phyloP scores from a whole-genome alignment of 2,329 filamentous ascomycete genomes.

The Botrytis squamosa region DNA sequence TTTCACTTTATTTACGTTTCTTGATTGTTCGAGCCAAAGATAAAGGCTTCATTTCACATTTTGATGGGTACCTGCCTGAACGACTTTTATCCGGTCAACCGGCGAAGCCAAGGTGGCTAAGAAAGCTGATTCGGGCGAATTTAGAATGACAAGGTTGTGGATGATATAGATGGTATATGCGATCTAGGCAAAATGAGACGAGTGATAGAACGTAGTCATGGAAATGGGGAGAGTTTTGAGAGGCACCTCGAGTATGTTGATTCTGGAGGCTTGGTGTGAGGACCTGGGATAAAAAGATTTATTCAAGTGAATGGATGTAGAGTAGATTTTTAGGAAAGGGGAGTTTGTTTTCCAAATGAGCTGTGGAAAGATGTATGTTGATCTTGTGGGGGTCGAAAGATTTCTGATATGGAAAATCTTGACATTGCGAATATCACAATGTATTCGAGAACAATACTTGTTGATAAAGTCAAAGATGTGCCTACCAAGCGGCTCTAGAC shows the following conservation, averaged over 20 bases:
- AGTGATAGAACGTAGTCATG: not conserved
- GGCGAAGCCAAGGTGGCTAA: not conserved
- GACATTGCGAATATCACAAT: no score
- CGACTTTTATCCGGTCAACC: no score
- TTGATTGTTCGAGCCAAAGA: no score
- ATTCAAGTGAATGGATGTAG: not conserved
- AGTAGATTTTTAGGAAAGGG: not conserved
- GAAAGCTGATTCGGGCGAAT: not conserved
- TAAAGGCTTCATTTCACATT: no score
- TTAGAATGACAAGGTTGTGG: not conserved
- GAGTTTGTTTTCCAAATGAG: not conserved
- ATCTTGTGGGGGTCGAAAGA: not conserved
- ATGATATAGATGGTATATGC: not conserved
- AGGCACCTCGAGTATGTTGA: not conserved
- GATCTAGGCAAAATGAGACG: not conserved
- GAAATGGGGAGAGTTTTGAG: not conserved
- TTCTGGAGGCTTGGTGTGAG: not conserved
- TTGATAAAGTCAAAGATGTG: not conserved
- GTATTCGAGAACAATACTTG: no score
- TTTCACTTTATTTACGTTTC: accelerated
- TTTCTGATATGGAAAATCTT: no score
- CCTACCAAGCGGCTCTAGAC: not conserved
- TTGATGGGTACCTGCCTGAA: accelerated
- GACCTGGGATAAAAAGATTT: not conserved
- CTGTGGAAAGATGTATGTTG: not conserved